These are phyloP conservation scores for Penicillium cataractarum DNA, from an alignment of 495 filamentous ascomycete genomes.

Conservation along the genomic window DNA sequence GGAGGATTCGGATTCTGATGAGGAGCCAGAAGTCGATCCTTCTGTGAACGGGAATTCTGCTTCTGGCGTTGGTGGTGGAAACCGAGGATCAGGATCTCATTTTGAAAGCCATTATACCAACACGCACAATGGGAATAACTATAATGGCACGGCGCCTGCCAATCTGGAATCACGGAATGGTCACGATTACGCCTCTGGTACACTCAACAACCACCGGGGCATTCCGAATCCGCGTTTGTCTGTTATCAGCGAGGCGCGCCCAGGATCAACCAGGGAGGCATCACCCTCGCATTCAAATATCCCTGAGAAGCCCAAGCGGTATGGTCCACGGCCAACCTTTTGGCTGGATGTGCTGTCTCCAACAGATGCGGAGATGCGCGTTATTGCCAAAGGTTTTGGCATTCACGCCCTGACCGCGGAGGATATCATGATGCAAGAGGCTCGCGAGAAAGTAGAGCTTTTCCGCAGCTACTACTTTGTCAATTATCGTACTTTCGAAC, in stretches of 20 bases:
- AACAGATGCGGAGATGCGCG: constrained; percentile 89
- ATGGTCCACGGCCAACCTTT: constrained; percentile 88
- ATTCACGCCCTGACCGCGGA: constrained; percentile 95
- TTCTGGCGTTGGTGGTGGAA: constrained; percentile 10
- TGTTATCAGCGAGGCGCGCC: constrained; percentile 40
- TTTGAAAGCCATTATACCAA: background rate
- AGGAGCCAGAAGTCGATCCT: constrained; percentile 52
- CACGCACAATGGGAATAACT: constrained; percentile 1
- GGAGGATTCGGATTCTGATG: constrained; percentile 65
- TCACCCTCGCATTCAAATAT: constrained; percentile 31
- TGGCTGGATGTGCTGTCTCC: constrained; percentile 94
- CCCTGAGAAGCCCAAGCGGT: constrained; percentile 60
- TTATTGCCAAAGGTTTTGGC: constrained; percentile 87
- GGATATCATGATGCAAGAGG: constrained; percentile 96
- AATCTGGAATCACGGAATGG: constrained; percentile 4
- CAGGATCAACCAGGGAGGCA: constrained; percentile 30
- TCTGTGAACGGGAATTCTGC: constrained; percentile 13
- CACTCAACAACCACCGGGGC: constrained; percentile 21
- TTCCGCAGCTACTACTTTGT: constrained; percentile 98
- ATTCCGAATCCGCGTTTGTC: constrained; percentile 26
- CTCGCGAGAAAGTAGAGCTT: constrained; percentile 95
- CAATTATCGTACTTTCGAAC: constrained; percentile 96
- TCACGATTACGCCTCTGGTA: constrained; percentile 1
- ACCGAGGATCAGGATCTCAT: background rate
- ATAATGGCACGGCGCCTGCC: constrained; percentile 6